Conservation (phyloP, 1,284 basidiomycete species). For the Apiotrichum veenhuisii region DNA sequence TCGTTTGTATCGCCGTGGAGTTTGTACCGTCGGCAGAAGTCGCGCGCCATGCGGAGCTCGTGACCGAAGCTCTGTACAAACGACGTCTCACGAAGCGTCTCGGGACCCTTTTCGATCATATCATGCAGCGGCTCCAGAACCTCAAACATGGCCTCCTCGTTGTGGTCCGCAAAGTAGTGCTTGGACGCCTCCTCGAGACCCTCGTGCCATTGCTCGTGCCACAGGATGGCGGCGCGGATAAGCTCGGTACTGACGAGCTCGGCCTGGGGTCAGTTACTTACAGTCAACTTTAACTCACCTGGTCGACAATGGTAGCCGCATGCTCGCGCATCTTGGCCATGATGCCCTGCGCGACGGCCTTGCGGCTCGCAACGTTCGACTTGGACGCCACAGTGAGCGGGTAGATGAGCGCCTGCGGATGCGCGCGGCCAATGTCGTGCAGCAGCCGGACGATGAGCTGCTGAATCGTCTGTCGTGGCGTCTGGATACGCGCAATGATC, state of each 20-base stretch:
- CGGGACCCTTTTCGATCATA: slow-evolving; percentile 84
- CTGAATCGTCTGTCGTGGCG: slow-evolving; percentile 80
- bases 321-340: slow-evolving; percentile 95
- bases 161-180: slow-evolving; percentile 95
- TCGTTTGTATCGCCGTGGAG: slow-evolving; percentile 83
- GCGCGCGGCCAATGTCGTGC: slow-evolving; percentile 89
- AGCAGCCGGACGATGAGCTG: slow-evolving; percentile 86
- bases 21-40: slow-evolving; percentile 83
- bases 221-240: slow-evolving; percentile 95
- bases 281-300: slow-evolving; percentile 53
- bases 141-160: slow-evolving; percentile 98
- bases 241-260: slow-evolving; percentile 88
- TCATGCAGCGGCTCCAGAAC: slow-evolving; percentile 92
- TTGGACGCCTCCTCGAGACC: slow-evolving; percentile 96
- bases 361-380: slow-evolving; percentile 79
- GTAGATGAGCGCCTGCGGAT: slow-evolving; percentile 97
- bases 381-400: slow-evolving; percentile 97
- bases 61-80: slow-evolving; percentile 93
- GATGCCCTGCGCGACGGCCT: slow-evolving; percentile 78
- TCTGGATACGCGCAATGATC: slow-evolving; percentile 98
- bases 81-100: slow-evolving; percentile 90
- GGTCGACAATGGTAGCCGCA: slow-evolving; percentile 80
- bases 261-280: slow-evolving; percentile 56
- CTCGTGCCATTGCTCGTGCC: slow-evolving; percentile 99
- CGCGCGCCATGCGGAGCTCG: slow-evolving; percentile 89